Evolutionary conservation across 352 stramenopile genomes (phyloP), one percentile per base, ranked within the genome.

Genomic region (Phytophthora sp.): DNA sequence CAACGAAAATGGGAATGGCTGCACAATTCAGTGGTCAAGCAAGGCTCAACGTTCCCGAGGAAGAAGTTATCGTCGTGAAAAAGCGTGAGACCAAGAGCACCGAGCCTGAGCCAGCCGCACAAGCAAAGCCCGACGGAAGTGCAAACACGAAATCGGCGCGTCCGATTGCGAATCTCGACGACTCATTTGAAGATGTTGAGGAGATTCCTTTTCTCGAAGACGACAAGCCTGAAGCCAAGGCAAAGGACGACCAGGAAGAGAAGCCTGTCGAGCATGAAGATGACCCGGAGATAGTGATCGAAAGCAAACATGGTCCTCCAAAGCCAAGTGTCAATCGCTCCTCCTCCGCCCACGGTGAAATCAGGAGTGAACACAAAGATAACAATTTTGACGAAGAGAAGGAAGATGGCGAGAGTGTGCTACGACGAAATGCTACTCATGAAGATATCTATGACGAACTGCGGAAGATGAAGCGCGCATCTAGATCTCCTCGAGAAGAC

Each of bases 141-240:
- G 69, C 54, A 13, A 52, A 45, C 11, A 28, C 66, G 5, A 82
- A 76, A 42, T 30, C 24, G 2, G 31, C 42, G 3, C 42, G 26
- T 2, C 44, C 44, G 10, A 54, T 67, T n/a, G 20, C 69, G 1
- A 66, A 73, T 20, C 34, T 86, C 1, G 78, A 91, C 15, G 77
- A 91, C 32, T 76, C 72, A n/a, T 77, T 87, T n/a, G 84, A 94
- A 11, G 84, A 92, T 21, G 74, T 94, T 2, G 84, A 94, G 46
- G 84, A 94, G 32, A 92, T 94, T 18, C 82, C 82, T 2, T 92
- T 92, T 57, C 45, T 94, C 1, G 81, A 92, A 32, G 78, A 90
- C 20, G 48, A 62, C 1, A 83, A 84, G 28, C 46, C 75, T 6
- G 68, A 88, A 12, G 35, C 73, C 0, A 89, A 89, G 54, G 18